Conservation (phyloP, 2,329 filamentous ascomycete species). For the Neofusicoccum ribis region DNA sequence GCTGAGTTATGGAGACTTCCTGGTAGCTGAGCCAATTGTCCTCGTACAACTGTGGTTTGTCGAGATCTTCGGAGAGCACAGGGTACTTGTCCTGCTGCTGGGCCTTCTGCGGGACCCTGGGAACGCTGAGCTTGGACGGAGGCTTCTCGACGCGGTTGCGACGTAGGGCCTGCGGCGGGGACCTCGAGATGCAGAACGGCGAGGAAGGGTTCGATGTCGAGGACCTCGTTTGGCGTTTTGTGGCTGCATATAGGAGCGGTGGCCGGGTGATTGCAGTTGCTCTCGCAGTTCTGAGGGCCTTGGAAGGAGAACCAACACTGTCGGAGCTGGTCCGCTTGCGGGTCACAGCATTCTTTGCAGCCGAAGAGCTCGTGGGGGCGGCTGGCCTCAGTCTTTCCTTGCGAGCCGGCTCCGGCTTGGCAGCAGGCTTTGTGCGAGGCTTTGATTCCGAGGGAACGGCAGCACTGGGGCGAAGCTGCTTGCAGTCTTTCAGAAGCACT, state of each 20-base stretch:
- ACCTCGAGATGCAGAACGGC: slow-evolving; percentile 38
- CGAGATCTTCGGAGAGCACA: slow-evolving; percentile 55
- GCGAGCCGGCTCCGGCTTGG: neutral
- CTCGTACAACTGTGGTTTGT: slow-evolving; percentile 60
- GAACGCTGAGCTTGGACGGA: slow-evolving; percentile 34
- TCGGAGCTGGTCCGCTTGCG: slow-evolving; percentile 38
- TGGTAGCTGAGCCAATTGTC: slow-evolving; percentile 64
- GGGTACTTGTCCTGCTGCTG: slow-evolving; percentile 47
- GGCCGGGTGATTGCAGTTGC: slow-evolving; percentile 31
- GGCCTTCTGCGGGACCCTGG: slow-evolving; percentile 34
- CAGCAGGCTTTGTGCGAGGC: neutral
- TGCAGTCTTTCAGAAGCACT: slow-evolving; percentile 24
- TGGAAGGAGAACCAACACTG: slow-evolving; percentile 33
- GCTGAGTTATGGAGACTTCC: slow-evolving; percentile 60
- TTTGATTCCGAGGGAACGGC: neutral
- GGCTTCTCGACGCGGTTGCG: slow-evolving; percentile 28
- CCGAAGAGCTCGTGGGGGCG: neutral
- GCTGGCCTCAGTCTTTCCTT: neutral
- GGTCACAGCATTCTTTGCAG: neutral
- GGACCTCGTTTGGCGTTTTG: slow-evolving; percentile 15
- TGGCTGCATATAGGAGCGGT: slow-evolving; percentile 4
- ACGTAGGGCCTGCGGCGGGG: slow-evolving; percentile 37
- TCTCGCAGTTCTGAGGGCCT: slow-evolving; percentile 34
- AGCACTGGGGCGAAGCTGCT: slow-evolving; percentile 20
- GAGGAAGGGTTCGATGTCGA: slow-evolving; percentile 31